phyloP scores from a whole-genome alignment of 345 rosid genomes.

The Dipteronia dyeriana region DNA sequence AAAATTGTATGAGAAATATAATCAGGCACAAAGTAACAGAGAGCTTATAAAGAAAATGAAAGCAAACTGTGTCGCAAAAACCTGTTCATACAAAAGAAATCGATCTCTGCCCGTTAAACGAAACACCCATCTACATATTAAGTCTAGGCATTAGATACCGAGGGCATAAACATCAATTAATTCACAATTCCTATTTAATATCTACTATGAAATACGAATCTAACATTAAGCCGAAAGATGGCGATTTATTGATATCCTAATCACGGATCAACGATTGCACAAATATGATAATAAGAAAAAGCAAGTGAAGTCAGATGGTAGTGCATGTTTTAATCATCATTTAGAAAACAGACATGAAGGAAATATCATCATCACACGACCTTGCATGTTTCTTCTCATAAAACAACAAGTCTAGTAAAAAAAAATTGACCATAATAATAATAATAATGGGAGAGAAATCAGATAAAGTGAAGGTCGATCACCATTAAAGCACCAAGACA shows the following conservation, averaged over 20 bases:
- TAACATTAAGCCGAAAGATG: slow-evolving; percentile 18
- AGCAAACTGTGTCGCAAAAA: slow-evolving; percentile 24
- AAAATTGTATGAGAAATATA: too few species aligned
- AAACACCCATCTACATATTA: slow-evolving; percentile 8
- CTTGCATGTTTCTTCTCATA: background rate
- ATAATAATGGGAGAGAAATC: background rate
- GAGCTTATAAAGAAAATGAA: background rate
- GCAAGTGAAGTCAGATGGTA: slow-evolving; percentile 16
- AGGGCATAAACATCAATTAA: background rate
- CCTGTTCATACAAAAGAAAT: background rate
- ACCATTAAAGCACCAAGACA: slow-evolving; percentile 20
- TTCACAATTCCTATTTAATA: too few species aligned
- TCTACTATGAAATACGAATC: too few species aligned
- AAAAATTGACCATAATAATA: background rate
- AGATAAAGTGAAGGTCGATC: slow-evolving; percentile 18
- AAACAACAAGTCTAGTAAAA: rapidly evolving
- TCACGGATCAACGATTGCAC: slow-evolving; percentile 22
- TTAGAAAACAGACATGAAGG: slow-evolving; percentile 7
- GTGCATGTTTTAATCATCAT: slow-evolving; percentile 26
- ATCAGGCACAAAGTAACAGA: too few species aligned
- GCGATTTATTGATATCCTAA: slow-evolving; percentile 7
- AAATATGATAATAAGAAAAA: background rate
- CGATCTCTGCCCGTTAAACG: slow-evolving; percentile 10
- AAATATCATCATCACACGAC: slow-evolving; percentile 10
- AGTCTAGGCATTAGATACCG: slow-evolving; percentile 16